Percentiles rank a stretch among this genome's conserved stretches.
Evolutionary conservation across 1,284 basidiomycete genomes (phyloP).

Genomic region (Melampsora larici-populina): DNA sequence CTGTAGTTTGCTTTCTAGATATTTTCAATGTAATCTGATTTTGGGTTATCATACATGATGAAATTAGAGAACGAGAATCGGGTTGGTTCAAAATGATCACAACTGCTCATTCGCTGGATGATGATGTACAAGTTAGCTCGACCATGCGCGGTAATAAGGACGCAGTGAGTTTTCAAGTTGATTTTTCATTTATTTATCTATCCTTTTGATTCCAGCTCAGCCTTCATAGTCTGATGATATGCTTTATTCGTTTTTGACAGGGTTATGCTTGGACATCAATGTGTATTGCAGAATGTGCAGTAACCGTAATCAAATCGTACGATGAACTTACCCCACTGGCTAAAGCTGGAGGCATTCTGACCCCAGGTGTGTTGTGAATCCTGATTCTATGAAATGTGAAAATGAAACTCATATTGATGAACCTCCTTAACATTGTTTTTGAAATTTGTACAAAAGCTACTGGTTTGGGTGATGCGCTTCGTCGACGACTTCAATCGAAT

Average conservation of each 20-base stretch:
- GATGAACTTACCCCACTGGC: conserved; percentile 49
- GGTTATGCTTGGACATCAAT: conserved; percentile 48
- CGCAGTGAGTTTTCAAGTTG: conserved; percentile 44
- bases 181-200: too few species aligned
- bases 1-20: neutral
- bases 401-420: too few species aligned
- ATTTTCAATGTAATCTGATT: neutral
- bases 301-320: conserved; percentile 48
- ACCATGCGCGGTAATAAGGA: conserved; percentile 48
- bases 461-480: conserved; percentile 30
- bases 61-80: conserved; percentile 42
- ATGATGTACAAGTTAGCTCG: conserved; percentile 44
- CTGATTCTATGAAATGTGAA: neutral
- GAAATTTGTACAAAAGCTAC: conserved; percentile 5
- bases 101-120: conserved; percentile 47
- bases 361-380: conserved; percentile 44
- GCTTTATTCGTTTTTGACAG: neutral
- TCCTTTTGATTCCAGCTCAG: neutral
- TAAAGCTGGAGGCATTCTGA: conserved; percentile 48
- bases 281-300: conserved; percentile 48
- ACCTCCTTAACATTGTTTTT: neutral
- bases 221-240: neutral
- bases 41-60: neutral
- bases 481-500: conserved; percentile 13
- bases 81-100: conserved; percentile 49